phyloP scores from a whole-genome alignment of 768 basidiomycete genomes.

The Boletus rufocinnamomeus region DNA sequence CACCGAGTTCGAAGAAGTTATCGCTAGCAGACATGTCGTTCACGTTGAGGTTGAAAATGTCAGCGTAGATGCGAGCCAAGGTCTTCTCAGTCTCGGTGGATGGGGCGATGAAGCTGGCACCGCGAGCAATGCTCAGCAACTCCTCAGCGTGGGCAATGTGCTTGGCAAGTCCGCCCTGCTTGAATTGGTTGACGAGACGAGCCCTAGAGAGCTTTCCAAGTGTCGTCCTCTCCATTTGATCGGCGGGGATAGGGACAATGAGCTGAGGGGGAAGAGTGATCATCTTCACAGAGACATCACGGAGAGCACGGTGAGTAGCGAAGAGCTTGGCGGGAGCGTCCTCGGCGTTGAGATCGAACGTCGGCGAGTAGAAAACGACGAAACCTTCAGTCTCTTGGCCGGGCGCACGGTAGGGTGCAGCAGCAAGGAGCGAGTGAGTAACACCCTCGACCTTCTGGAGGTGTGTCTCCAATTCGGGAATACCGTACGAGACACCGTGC shows the following conservation, averaged over 20 bases:
- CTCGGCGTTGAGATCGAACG: conserved; percentile 25
- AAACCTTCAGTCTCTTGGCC: conserved; percentile 44
- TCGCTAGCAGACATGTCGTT: conserved; percentile 27
- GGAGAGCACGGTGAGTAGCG: conserved; percentile 34
- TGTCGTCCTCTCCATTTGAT: conserved; percentile 43
- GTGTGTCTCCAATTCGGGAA: conserved; percentile 34
- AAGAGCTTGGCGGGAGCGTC: conserved; percentile 29
- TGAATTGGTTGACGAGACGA: conserved; percentile 38
- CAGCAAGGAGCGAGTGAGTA: conserved; percentile 35
- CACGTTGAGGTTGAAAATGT: conserved; percentile 32
- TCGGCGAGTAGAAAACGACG: conserved; percentile 38
- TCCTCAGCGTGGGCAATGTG: conserved; percentile 34
- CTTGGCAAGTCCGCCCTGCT: conserved; percentile 36
- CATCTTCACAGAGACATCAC: conserved; percentile 33
- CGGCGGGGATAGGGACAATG: conserved; percentile 19
- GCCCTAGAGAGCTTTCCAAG: conserved; percentile 48
- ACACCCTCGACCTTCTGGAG: conserved; percentile 40
- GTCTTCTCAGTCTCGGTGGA: conserved; percentile 30
- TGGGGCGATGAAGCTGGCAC: conserved; percentile 24
- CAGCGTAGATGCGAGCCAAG: conserved; percentile 34
- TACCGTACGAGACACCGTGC: conserved; percentile 5
- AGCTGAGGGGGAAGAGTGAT: conserved; percentile 10
- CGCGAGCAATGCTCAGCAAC: conserved; percentile 25
- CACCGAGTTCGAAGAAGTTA: conserved; percentile 42
- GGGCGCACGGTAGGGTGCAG: conserved; percentile 38